These are phyloP conservation scores for Epicoccum sorghinum DNA, from an alignment of 2,329 filamentous ascomycete species.

Conservation along the genomic window DNA sequence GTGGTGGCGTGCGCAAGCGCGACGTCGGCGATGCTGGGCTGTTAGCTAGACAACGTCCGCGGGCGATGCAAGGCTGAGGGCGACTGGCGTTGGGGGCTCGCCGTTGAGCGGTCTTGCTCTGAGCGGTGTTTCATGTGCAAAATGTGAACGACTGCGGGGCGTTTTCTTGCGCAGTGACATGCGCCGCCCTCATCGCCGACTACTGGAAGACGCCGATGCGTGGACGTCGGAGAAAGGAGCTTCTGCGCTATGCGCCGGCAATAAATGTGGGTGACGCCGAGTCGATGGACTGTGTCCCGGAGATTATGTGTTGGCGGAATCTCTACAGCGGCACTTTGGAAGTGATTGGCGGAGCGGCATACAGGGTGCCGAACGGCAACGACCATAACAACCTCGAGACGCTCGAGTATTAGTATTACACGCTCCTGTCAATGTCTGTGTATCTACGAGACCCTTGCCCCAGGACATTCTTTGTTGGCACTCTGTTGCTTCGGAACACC, in stretches of 20 bases:
- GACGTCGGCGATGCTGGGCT: slow-evolving; percentile 9
- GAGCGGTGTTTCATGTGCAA: neutral
- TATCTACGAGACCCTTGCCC: too few relatives aligned
- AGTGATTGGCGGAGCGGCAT: neutral
- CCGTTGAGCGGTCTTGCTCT: slow-evolving; percentile 1
- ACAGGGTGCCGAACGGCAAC: neutral
- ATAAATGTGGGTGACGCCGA: slow-evolving; percentile 1
- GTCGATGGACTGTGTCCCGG: slow-evolving; percentile 8
- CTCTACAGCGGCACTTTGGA: neutral
- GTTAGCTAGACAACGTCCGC: neutral
- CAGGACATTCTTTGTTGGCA: too few relatives aligned
- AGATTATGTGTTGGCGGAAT: slow-evolving; percentile 8
- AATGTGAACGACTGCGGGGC: neutral
- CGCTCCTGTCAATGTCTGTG: neutral
- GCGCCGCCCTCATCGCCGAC: slow-evolving; percentile 7
- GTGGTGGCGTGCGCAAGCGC: slow-evolving; percentile 20
- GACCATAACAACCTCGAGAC: neutral
- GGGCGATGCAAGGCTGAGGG: slow-evolving; percentile 5
- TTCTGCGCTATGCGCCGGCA: slow-evolving; percentile 1
- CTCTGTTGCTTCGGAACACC: neutral
- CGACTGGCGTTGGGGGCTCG: slow-evolving; percentile 7
- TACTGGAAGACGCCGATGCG: slow-evolving; percentile 2
- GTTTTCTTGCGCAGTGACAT: neutral
- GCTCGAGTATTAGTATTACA: neutral
- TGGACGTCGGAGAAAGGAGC: neutral